A percentile compares a stretch with the other conserved stretches of the same genome.
These are phyloP conservation scores for Casaregolazyma suthepensis DNA, from an alignment of 1,139 yeast genomes.

Conservation along the genomic window DNA sequence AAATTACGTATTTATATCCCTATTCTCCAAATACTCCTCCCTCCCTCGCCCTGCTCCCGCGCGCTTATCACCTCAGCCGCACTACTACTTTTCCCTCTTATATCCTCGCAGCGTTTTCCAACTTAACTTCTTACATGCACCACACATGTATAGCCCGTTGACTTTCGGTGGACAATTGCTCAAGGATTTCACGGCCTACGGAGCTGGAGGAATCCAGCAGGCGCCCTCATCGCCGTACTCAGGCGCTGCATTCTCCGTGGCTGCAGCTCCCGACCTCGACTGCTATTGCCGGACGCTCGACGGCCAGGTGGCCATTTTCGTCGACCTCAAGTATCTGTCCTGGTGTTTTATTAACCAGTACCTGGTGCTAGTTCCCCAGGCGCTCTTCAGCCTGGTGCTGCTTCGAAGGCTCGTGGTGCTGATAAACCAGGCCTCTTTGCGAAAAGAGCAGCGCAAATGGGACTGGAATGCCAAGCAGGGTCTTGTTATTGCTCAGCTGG, in stretches of 20 bases:
- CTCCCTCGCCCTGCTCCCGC: background rate
- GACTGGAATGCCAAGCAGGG: slow-evolving; percentile 9
- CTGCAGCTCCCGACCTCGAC: background rate
- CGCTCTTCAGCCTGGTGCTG: background rate
- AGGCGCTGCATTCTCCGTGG: background rate
- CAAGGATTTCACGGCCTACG: background rate
- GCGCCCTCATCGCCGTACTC: background rate
- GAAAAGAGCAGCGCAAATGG: slow-evolving; percentile 11
- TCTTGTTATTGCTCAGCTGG: background rate
- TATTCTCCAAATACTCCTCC: too few relatives aligned
- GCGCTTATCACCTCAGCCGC: background rate
- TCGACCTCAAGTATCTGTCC: slow-evolving; percentile 7
- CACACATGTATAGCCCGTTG: background rate
- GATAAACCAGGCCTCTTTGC: background rate
- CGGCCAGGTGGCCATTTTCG: background rate
- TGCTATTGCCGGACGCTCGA: background rate
- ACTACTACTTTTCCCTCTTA: background rate
- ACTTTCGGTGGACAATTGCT: background rate
- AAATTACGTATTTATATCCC: too few relatives aligned
- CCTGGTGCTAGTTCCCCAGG: slow-evolving; percentile 11
- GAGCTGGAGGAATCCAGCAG: background rate
- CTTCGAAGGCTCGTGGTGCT: background rate
- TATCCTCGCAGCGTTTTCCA: background rate
- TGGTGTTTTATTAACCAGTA: slow-evolving; percentile 13
- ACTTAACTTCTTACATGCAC: background rate